These are phyloP conservation scores for Hydrangea macrophylla DNA, from an alignment of 148 eudicot genomes.

Conservation along the genomic window DNA sequence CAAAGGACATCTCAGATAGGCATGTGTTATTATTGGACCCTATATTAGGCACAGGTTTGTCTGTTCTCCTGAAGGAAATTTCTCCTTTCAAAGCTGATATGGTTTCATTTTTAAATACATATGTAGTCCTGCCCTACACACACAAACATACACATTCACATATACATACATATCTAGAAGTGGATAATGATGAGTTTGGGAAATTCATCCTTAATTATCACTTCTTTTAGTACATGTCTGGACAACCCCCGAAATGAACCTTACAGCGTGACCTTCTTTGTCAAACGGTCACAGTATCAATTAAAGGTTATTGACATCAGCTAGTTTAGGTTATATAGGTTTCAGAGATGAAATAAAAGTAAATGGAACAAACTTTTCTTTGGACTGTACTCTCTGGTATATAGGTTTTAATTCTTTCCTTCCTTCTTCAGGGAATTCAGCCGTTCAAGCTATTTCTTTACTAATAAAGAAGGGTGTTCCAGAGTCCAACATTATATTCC, in stretches of 20 bases:
- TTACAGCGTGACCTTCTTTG: too few species aligned
- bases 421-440: conserved; percentile 71
- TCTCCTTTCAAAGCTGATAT: neutral
- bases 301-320: too few species aligned
- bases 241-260: too few species aligned
- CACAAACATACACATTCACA: too few species aligned
- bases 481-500: conserved; percentile 90
- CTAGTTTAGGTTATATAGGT: too few species aligned
- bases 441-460: conserved; percentile 86
- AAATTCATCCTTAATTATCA: too few species aligned
- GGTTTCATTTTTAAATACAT: neutral
- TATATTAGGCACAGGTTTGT: conserved; percentile 88
- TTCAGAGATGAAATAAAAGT: too few species aligned
- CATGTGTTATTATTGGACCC: conserved; percentile 95
- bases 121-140: too few species aligned
- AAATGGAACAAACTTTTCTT: too few species aligned
- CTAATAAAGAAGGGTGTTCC: conserved; percentile 90
- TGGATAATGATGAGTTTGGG: neutral
- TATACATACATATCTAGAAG: neutral
- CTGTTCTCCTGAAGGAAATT: neutral
- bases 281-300: too few species aligned
- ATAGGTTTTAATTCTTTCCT: conserved; percentile 11
- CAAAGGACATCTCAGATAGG: conserved; percentile 81
- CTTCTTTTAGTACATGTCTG: too few species aligned
- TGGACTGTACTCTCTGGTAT: neutral